Evolutionary conservation across 2,329 filamentous ascomycete species (phyloP).

Genomic region (Onygena corvina): DNA sequence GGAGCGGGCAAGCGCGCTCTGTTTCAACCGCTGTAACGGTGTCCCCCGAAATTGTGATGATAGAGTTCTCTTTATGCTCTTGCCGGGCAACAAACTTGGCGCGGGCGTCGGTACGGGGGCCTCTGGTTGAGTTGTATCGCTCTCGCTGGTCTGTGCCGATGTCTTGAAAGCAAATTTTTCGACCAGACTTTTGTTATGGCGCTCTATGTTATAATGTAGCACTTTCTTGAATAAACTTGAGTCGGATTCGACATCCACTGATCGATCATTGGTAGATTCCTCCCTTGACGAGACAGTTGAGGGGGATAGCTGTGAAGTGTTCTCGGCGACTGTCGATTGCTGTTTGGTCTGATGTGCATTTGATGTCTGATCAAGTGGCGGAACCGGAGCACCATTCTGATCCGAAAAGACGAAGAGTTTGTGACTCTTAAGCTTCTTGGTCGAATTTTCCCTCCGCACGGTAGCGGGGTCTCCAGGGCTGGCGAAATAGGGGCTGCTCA

Average conservation of each 20-base stretch:
- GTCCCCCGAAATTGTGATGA: slow-evolving; percentile 22
- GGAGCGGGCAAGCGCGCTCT: slow-evolving; percentile 29
- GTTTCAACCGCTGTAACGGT: slow-evolving; percentile 32
- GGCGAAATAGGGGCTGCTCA: slow-evolving; percentile 41
- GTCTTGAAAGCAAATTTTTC: slow-evolving; percentile 5
- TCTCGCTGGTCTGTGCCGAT: not conserved
- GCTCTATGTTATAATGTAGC: slow-evolving; percentile 4
- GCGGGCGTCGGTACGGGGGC: not conserved
- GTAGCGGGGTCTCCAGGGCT: not conserved
- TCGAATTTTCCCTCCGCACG: slow-evolving; percentile 20
- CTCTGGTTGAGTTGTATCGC: too few species aligned
- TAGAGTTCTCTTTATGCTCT: not conserved
- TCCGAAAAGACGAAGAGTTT: slow-evolving; percentile 43
- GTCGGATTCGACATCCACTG: slow-evolving; percentile 3
- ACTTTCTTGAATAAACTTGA: not conserved
- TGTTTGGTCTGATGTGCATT: not conserved
- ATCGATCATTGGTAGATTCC: not conserved
- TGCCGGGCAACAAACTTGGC: not conserved
- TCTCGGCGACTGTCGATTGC: too few species aligned
- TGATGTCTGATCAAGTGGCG: not conserved
- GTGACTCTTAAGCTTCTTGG: slow-evolving; percentile 33
- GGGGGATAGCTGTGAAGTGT: not conserved
- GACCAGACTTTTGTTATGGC: not conserved
- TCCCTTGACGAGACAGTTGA: not conserved
- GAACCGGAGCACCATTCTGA: slow-evolving; percentile 21